Conservation (phyloP, 306 rosid species). For the Argentina anserina region DNA sequence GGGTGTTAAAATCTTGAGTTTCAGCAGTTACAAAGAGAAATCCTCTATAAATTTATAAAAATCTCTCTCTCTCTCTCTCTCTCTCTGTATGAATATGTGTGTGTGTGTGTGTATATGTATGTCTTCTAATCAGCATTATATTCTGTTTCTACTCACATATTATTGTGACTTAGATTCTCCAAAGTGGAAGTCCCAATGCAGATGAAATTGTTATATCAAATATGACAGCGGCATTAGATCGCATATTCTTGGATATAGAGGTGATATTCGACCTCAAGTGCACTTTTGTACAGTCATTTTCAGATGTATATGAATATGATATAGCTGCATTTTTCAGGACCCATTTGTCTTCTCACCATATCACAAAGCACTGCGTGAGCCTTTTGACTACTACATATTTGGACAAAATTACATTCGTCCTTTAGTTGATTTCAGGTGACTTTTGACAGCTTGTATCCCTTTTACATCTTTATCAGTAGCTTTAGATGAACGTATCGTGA, state of each 20-base stretch:
- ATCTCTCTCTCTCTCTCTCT: no score
- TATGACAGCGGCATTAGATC: conserved; percentile 77
- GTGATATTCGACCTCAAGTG: conserved; percentile 36
- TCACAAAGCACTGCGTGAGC: conserved; percentile 91
- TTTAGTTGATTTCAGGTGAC: conserved; percentile 80
- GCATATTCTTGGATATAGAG: conserved; percentile 75
- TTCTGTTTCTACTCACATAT: background rate
- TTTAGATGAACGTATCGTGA: background rate
- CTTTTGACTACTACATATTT: conserved; percentile 89
- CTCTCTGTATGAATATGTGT: background rate
- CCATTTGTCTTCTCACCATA: conserved; percentile 79
- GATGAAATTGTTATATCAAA: conserved; percentile 69
- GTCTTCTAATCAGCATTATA: background rate
- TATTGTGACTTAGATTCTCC: conserved; percentile 51
- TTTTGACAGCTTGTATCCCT: conserved; percentile 24
- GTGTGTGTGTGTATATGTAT: background rate
- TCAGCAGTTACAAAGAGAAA: background rate
- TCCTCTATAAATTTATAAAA: no score
- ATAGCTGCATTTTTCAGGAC: conserved; percentile 58
- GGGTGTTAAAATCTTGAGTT: background rate
- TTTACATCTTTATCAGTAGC: conserved; percentile 27
- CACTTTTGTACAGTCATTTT: conserved; percentile 11
- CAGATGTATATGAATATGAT: conserved; percentile 25
- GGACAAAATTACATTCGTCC: conserved; percentile 97
- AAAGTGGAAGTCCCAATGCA: conserved; percentile 80